A percentile compares a stretch with the other conserved stretches of the same genome.
Conservation (phyloP, 169 alveolate genomes). For the Eimeria sp. region DNA sequence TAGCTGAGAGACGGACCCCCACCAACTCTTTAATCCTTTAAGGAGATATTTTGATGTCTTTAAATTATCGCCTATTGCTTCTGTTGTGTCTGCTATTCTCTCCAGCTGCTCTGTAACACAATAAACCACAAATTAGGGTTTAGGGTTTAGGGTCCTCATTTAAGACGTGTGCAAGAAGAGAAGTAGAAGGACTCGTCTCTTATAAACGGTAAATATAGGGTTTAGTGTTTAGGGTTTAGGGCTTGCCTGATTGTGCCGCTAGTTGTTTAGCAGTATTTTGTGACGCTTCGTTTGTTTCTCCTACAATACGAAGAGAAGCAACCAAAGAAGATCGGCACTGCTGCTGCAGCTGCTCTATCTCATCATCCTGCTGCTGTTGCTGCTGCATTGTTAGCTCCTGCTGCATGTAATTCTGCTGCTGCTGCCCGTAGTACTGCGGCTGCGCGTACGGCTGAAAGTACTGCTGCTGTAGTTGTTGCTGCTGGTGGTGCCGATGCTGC, state of each 20-base stretch:
- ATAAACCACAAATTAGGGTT: constrained; percentile 6
- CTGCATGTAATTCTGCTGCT: neutral
- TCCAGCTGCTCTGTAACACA: constrained; percentile 59
- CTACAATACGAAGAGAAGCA: neutral
- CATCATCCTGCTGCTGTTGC: neutral
- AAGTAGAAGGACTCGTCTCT: too few species aligned
- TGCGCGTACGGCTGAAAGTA: neutral
- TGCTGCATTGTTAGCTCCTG: constrained; percentile 24
- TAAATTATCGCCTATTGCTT: constrained; percentile 43
- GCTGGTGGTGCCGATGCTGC: neutral
- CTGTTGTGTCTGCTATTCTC: constrained; percentile 45
- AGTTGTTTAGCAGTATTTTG: constrained; percentile 53
- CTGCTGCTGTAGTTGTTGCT: neutral
- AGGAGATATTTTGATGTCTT: constrained; percentile 69
- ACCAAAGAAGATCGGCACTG: constrained; percentile 24
- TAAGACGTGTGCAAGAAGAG: too few species aligned
- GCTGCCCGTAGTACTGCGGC: neutral
- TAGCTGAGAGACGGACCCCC: constrained; percentile 70
- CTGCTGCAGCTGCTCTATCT: constrained; percentile 49
- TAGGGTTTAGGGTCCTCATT: neutral
- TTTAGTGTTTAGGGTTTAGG: neutral
- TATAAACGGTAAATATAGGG: too few species aligned
- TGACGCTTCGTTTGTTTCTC: constrained; percentile 40
- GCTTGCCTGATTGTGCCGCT: constrained; percentile 57
- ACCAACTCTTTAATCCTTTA: constrained; percentile 81